A percentile compares a stretch with the other conserved stretches of the same genome.
Conservation (phyloP, 257 asterid species). For the Nicotiana knightiana region DNA sequence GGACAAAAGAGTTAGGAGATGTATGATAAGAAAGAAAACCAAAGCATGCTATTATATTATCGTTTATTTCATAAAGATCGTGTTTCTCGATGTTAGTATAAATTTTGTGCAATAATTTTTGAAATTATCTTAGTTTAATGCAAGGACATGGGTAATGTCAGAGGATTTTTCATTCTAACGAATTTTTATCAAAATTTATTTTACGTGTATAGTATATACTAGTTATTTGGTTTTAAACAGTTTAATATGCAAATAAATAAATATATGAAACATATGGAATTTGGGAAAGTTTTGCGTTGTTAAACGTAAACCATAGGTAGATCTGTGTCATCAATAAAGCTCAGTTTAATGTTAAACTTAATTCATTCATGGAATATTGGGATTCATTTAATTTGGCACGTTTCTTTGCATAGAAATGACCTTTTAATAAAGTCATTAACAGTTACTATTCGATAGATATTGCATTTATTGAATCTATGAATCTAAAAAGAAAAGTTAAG, state of each 20-base stretch:
- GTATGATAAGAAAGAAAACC: no score
- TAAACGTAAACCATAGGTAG: no score
- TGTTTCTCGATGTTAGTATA: no score
- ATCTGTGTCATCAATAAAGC: not conserved
- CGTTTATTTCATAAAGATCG: no score
- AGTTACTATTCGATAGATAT: not conserved
- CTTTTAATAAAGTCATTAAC: not conserved
- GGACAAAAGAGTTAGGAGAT: no score
- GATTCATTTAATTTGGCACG: not conserved
- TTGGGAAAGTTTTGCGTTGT: not conserved
- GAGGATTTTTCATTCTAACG: no score
- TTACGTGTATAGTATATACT: not conserved
- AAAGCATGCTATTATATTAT: no score
- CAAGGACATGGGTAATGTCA: not conserved
- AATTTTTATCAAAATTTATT: not conserved
- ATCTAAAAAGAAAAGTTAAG: not conserved
- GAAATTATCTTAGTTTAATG: not conserved
- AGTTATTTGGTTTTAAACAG: no score
- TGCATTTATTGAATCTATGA: not conserved
- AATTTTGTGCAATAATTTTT: not conserved
- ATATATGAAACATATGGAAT: no score
- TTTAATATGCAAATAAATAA: not conserved
- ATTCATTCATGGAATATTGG: not conserved
- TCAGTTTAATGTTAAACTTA: not conserved
- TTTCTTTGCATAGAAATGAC: not conserved